These are phyloP conservation scores for Euphrasia confusa DNA, from an alignment of 257 asterid genomes.

Conservation along the genomic window DNA sequence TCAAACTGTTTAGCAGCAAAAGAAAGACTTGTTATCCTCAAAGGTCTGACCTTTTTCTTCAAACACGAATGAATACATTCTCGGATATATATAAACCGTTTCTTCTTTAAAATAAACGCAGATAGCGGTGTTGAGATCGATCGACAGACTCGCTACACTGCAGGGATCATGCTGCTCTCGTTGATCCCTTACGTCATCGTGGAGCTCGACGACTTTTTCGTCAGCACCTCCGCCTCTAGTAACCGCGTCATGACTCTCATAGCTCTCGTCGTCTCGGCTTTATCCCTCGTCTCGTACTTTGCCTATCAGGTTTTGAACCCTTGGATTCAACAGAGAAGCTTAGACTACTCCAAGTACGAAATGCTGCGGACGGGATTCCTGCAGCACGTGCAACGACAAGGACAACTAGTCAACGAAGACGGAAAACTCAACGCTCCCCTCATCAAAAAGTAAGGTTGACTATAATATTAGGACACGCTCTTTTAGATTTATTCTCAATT, in stretches of 20 bases:
- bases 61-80: background rate
- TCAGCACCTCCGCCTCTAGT: constrained; percentile 20
- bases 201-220: constrained; percentile 32
- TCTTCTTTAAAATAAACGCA: constrained; percentile 11
- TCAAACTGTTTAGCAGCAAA: constrained; percentile 27
- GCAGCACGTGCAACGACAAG: constrained; percentile 34
- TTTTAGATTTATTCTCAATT: too few relatives aligned
- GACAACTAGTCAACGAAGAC: constrained; percentile 31
- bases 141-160: constrained; percentile 34
- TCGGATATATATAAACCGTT: background rate
- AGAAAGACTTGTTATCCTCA: constrained; percentile 23
- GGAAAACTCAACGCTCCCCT: constrained; percentile 34
- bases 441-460: constrained; percentile 27
- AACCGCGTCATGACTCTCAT: constrained; percentile 31
- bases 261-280: constrained; percentile 34
- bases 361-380: constrained; percentile 29
- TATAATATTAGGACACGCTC: too few relatives aligned
- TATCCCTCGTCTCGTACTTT: constrained; percentile 32
- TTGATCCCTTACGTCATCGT: constrained; percentile 44
- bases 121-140: constrained; percentile 41
- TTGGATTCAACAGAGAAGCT: constrained; percentile 58
- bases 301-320: constrained; percentile 49
- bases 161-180: constrained; percentile 47
- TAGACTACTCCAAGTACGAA: constrained; percentile 45
- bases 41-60: constrained; percentile 13